phyloP scores from a whole-genome alignment of 805 yeast genomes.

The Ogataea trehalophila region DNA sequence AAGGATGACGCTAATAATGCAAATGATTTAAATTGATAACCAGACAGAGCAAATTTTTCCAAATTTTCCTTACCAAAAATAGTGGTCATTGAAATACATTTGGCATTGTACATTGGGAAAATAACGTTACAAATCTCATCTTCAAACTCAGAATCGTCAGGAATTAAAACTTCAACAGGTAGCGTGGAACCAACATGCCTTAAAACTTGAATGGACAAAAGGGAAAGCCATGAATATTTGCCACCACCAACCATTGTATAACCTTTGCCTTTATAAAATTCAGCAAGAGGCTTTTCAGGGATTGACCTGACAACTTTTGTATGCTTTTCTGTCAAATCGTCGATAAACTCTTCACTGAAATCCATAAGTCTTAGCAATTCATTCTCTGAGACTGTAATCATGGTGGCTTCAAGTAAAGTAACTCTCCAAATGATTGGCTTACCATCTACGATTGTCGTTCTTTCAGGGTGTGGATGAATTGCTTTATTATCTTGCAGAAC shows the following conservation, averaged over 20 bases:
- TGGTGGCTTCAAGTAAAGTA: constrained; percentile 12
- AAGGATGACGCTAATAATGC: constrained; percentile 67
- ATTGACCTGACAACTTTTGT: constrained; percentile 35
- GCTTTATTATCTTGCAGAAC: constrained; percentile 8
- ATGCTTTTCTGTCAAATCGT: constrained; percentile 40
- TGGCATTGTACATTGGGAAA: constrained; percentile 34
- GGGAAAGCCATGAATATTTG: constrained; percentile 30
- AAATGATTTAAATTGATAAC: constrained; percentile 31
- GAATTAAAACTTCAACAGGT: constrained; percentile 37
- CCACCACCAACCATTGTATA: constrained; percentile 38
- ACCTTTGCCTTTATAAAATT: constrained; percentile 17
- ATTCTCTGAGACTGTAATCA: constrained; percentile 1
- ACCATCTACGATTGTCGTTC: constrained; percentile 14
- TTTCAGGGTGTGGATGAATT: constrained; percentile 14
- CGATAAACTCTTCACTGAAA: constrained; percentile 32
- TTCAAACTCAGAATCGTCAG: constrained; percentile 32
- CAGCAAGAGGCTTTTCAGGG: constrained; percentile 35
- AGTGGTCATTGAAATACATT: constrained; percentile 33
- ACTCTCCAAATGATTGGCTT: constrained; percentile 23
- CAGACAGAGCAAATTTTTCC: constrained; percentile 11
- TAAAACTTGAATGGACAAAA: constrained; percentile 32
- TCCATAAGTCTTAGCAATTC: constrained; percentile 2
- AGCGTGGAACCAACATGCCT: constrained; percentile 35
- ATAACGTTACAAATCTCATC: constrained; percentile 32
- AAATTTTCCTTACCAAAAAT: constrained; percentile 26